Evolutionary conservation across 192 early-diverging fungal genomes (phyloP), one percentile per base, ranked within the genome.

Genomic region (Coemansia sp.): DNA sequence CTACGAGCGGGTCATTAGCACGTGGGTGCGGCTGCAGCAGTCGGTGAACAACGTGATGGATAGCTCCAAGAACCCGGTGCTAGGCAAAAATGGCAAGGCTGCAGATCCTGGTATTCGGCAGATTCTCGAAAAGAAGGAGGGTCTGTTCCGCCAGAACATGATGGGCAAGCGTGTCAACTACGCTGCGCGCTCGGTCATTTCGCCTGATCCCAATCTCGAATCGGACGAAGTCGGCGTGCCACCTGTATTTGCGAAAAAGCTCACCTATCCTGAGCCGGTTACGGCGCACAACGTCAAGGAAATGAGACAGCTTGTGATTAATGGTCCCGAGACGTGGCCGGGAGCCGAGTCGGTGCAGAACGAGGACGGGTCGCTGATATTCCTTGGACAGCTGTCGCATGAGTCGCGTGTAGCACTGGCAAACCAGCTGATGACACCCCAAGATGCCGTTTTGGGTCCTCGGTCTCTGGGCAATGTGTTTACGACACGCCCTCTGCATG

Each of bases 101-200:
- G 84, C 90, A 2, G 89, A 93, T n/a, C 86, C 91, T 3, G 97
- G 97, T 68, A 93, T 99, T 62, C 86, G 91, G 38, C 97, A 99
- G 84, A 72, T 94, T 25, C 83, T 99, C 53, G 97, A 99, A 77
- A 98, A 98, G 89, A 99, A 99, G 85, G 94, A 98, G 72, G 97
- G 97, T 65, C 82, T 99, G 56, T 98, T 99, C 84, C 86, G 97
- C 55, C 97, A 94, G 84, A 95, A 99, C 79, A 97, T 99, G 95
- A 99, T 99, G 97, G 97, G 97, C 57, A 99, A 99, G 83, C 91
- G 97, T 68, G 97, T 99, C 81, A 99, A 99, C 85, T 98, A 91
- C 72, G 94, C 97, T 3, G 97, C 96, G 7, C 91, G 97, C 54
- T 92, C 90, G 49, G 97, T 99, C 57, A 99, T 99, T 72, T 92